Conservation (phyloP, 1,284 basidiomycete species). For the Xanthoconium separans region DNA sequence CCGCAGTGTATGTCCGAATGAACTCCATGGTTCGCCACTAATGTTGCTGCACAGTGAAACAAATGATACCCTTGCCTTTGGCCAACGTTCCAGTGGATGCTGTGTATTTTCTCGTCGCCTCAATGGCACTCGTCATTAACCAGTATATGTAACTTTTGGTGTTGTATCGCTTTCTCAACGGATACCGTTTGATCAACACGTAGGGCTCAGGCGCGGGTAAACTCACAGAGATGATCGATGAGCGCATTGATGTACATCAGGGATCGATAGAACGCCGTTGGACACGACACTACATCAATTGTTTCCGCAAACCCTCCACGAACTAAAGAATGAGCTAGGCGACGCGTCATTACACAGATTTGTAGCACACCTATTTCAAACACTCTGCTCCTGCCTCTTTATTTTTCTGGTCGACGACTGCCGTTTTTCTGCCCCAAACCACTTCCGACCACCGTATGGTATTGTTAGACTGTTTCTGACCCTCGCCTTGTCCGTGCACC, state of each 20-base stretch:
- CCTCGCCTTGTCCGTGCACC: slow-evolving; percentile 25
- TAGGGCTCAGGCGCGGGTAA: background rate
- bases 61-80: too few relatives aligned
- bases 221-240: background rate
- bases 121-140: background rate
- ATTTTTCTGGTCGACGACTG: slow-evolving; percentile 2
- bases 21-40: too few relatives aligned
- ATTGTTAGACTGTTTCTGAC: slow-evolving; percentile 3
- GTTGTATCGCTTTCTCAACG: background rate
- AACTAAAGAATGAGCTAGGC: background rate
- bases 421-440: slow-evolving; percentile 28
- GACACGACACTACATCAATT: background rate
- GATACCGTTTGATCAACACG: background rate
- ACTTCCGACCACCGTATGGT: slow-evolving; percentile 31
- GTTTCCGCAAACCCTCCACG: background rate
- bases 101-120: slow-evolving; percentile 11
- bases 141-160: slow-evolving; percentile 7
- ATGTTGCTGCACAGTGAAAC: too few relatives aligned
- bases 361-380: slow-evolving; percentile 11
- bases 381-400: background rate
- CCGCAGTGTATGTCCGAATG: too few relatives aligned
- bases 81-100: slow-evolving; percentile 2
- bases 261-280: background rate
- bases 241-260: background rate
- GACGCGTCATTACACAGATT: background rate